phyloP scores from a whole-genome alignment of 192 early-diverging fungal species.

The Mortierella claussenii region DNA sequence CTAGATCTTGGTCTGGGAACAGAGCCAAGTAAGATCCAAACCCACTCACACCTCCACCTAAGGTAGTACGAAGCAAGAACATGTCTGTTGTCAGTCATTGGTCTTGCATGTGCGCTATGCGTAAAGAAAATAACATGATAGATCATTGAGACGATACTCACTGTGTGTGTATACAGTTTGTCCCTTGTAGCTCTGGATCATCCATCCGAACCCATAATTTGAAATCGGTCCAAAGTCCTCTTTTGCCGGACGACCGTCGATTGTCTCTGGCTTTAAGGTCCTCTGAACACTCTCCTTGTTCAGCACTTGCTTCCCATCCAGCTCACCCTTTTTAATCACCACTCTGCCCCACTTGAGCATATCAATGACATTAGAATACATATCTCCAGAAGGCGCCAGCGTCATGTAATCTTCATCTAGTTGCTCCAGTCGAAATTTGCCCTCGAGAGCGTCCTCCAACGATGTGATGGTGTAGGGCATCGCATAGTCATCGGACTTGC shows the following conservation, averaged over 20 bases:
- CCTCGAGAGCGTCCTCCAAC: conserved; percentile 12
- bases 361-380: conserved; percentile 27
- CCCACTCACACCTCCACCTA: not conserved
- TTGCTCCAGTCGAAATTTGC: conserved; percentile 1
- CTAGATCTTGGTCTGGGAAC: conserved; percentile 10
- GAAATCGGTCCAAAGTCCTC: not conserved
- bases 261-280: not conserved
- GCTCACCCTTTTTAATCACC: conserved; percentile 7
- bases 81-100: not conserved
- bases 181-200: conserved; percentile 12
- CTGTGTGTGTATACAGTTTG: conserved; percentile 1
- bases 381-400: conserved; percentile 8
- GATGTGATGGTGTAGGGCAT: conserved; percentile 11
- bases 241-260: not conserved
- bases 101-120: too few relatives aligned
- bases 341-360: conserved; percentile 16
- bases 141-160: not conserved
- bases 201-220: conserved; percentile 4
- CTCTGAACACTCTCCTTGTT: conserved; percentile 13
- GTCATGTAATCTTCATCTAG: not conserved
- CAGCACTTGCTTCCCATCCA: conserved; percentile 21
- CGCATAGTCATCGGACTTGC: conserved; percentile 6
- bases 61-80: not conserved
- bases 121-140: not conserved
- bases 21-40: not conserved